These are phyloP conservation scores for Tricholoma furcatifolium DNA, from an alignment of 768 basidiomycete genomes.

Conservation along the genomic window DNA sequence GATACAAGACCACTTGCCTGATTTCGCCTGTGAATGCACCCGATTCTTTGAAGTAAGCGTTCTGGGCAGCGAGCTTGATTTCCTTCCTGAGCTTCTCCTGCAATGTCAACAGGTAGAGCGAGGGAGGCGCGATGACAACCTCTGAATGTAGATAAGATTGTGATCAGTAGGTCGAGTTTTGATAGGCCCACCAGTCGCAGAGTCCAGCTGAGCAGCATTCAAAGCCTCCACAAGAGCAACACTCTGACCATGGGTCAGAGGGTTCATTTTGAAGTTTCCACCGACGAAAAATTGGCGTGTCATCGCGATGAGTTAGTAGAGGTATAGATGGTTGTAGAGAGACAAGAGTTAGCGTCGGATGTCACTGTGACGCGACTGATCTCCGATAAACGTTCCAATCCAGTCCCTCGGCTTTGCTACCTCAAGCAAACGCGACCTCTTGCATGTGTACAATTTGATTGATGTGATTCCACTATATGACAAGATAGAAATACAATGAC, in stretches of 20 bases:
- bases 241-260: slow-evolving; percentile 62
- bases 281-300: slow-evolving; percentile 91
- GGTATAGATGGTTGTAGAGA: slow-evolving; percentile 8
- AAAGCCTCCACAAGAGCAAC: slow-evolving; percentile 63
- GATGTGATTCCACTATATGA: not conserved
- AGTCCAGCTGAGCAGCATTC: slow-evolving; percentile 79
- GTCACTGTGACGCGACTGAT: too few species aligned
- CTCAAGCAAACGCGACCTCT: not conserved
- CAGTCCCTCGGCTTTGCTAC: too few species aligned
- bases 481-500: too few species aligned
- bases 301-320: slow-evolving; percentile 39
- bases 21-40: slow-evolving; percentile 98
- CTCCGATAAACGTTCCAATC: too few species aligned
- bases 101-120: slow-evolving; percentile 82
- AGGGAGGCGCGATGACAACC: slow-evolving; percentile 90
- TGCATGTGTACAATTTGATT: not conserved
- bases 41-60: slow-evolving; percentile 77
- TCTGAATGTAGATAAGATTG: slow-evolving; percentile 47
- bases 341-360: not conserved
- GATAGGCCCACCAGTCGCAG: slow-evolving; percentile 58
- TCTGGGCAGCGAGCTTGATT: slow-evolving; percentile 86
- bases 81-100: slow-evolving; percentile 60
- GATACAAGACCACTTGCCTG: slow-evolving; percentile 50
- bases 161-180: slow-evolving; percentile 5
- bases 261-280: slow-evolving; percentile 99